Conservation (phyloP, 768 basidiomycete species). For the Kwoniella sp. region DNA sequence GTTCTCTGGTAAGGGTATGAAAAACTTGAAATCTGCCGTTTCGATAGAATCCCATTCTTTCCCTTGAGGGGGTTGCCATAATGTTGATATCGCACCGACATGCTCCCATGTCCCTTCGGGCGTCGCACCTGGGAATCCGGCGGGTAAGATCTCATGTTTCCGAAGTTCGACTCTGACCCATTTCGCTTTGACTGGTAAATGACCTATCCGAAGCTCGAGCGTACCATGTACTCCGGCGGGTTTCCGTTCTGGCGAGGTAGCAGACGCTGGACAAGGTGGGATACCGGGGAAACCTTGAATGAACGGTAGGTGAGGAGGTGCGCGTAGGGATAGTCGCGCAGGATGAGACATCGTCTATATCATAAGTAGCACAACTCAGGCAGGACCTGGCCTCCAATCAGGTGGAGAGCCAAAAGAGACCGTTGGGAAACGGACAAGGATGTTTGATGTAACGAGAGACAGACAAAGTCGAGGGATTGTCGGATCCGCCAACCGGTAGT, state of each 20-base stretch:
- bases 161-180: conserved; percentile 90
- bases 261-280: conserved; percentile 19
- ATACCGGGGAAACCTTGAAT: conserved; percentile 55
- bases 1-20: conserved; percentile 87
- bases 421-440: no score
- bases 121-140: conserved; percentile 27
- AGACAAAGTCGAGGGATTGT: no score
- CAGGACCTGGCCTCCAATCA: no score
- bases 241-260: conserved; percentile 28
- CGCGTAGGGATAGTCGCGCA: conserved; percentile 45
- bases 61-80: conserved; percentile 67
- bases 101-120: conserved; percentile 40
- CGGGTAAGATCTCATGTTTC: conserved; percentile 71
- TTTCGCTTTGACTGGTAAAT: conserved; percentile 75
- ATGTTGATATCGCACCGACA: conserved; percentile 67
- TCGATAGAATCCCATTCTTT: conserved; percentile 72
- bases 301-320: conserved; percentile 55
- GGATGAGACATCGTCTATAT: conserved; percentile 40
- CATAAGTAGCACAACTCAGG: no score
- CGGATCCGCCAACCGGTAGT: no score
- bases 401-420: no score
- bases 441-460: no score
- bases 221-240: conserved; percentile 58
- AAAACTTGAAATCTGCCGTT: conserved; percentile 80
- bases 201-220: conserved; percentile 77